phyloP scores from a whole-genome alignment of 345 rosid genomes.

The Raphanus raphanistrum region DNA sequence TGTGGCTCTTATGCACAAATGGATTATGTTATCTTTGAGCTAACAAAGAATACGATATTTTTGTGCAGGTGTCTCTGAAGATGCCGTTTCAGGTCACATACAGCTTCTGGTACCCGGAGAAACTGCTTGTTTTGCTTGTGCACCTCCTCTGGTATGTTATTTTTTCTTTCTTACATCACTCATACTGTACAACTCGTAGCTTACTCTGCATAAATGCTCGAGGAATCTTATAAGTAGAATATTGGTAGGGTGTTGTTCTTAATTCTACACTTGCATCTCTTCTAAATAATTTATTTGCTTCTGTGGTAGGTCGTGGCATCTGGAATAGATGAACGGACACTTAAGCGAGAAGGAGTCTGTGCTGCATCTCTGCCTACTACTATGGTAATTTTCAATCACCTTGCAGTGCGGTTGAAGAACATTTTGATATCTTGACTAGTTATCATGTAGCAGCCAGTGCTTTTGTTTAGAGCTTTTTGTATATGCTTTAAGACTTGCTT shows the following conservation, averaged over 20 bases:
- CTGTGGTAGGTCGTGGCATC: slow-evolving; percentile 80
- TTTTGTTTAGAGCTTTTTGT: slow-evolving; percentile 3
- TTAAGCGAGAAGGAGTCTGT: slow-evolving; percentile 94
- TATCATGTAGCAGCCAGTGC: not conserved
- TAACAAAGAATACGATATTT: slow-evolving; percentile 9
- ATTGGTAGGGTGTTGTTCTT: not conserved
- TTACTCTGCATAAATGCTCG: not conserved
- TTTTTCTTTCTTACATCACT: not conserved
- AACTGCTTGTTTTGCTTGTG: slow-evolving; percentile 98
- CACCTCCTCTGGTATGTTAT: slow-evolving; percentile 83
- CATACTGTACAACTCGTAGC: not conserved
- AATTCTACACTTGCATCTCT: not conserved
- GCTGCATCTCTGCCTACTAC: slow-evolving; percentile 96
- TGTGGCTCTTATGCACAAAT: not conserved
- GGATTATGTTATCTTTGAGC: not conserved
- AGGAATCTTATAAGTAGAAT: slow-evolving; percentile 12
- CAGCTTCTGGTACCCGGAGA: slow-evolving; percentile 92
- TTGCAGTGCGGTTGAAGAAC: not conserved
- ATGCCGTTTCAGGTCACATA: slow-evolving; percentile 97
- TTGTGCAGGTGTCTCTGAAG: slow-evolving; percentile 91
- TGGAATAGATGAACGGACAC: slow-evolving; percentile 94
- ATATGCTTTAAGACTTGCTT: not conserved
- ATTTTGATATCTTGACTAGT: not conserved
- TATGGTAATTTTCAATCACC: slow-evolving; percentile 55
- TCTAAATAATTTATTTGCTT: not conserved